Base-by-base conservation (phyloP, 768 basidiomycete species). In the Erythrobasidium yunnanense region DNA sequence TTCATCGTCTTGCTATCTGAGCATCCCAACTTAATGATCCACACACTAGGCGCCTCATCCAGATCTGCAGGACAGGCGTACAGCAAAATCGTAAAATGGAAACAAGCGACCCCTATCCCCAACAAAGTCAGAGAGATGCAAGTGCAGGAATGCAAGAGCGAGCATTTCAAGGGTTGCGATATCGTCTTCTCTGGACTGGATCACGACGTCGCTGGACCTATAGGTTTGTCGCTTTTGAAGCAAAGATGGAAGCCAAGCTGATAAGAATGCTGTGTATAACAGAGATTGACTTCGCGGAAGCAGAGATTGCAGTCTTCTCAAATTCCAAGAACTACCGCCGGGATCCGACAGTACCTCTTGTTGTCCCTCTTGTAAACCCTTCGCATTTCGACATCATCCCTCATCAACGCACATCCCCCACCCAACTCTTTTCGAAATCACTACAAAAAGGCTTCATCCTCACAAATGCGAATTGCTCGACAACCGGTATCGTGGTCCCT, bases 401-500 rank as follows among this genome's bases (percentile, higher is more conserved):
- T 0, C 87, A 90, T 72, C 95, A 99, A 77, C 88, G 80, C 55
- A 56, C 63, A 29, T 71, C 83, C 1, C 78, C 82, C 30, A 29
- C 25, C 17, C 32, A 46, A 23, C 60, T 63, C 6, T 51, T 63
- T 15, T 49, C 60, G 30, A 17, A 85, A 87, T 1, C 87, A 84
- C 66, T 70, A 20, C 83, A 83, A 82, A 81, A 73, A 63, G 95
- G 95, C 2, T 97, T 90, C 80, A 92, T 99, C 76, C 86, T 99
- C 68, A 92, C 91, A 66, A 99, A 99, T 76, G 95, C 95, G 71
- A 99, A 97, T 78, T 97, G 95, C 78, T 87, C 89, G 23, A 96
- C 95, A 2, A 99, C 95, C 0, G 92, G 87, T 46, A 81, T 85
- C 74, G 89, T 90, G 66, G 83, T 95, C 66, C 89, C 91, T n/a